Evolutionary conservation across 164 flowering plant species (phyloP).

Genomic region (Aristolochia contorta): DNA sequence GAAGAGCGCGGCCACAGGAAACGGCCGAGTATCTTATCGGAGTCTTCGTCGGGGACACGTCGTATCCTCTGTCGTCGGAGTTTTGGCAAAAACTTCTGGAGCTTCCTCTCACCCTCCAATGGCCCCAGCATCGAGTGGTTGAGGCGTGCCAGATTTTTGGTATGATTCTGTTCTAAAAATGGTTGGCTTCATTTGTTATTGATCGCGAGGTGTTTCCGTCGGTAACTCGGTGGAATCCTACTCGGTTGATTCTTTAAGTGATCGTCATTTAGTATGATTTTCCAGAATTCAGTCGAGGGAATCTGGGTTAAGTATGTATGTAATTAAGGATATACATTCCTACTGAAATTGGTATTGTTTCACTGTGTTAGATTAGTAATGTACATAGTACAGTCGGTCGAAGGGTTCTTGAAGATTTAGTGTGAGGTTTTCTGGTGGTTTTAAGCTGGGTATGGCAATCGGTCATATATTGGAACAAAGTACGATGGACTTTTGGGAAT

Average conservation of each 20-base stretch:
- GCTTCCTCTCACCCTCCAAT: slow-evolving; percentile 59
- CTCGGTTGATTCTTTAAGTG: background rate
- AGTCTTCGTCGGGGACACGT: slow-evolving; percentile 63
- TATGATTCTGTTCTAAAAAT: slow-evolving; percentile 16
- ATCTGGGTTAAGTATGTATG: background rate
- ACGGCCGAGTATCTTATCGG: slow-evolving; percentile 73
- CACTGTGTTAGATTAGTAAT: no score
- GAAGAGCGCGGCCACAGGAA: slow-evolving; percentile 40
- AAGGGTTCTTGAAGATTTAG: no score
- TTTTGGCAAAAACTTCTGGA: slow-evolving; percentile 91
- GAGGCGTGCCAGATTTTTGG: slow-evolving; percentile 72
- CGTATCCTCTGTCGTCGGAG: slow-evolving; percentile 69
- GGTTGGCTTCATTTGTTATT: background rate
- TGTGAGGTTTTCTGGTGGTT: no score
- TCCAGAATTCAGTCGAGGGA: background rate
- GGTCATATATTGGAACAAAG: no score
- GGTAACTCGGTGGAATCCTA: no score
- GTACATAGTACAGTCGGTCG: no score
- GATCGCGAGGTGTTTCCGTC: background rate
- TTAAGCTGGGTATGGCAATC: no score
- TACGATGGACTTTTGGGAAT: no score
- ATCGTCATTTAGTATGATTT: background rate
- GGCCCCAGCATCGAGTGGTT: slow-evolving; percentile 52
- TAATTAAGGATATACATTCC: no score
- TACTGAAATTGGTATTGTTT: no score